Evolutionary conservation across 345 rosid genomes (phyloP), one percentile per base, ranked within the genome.

Genomic region (Cochlearia excelsa): DNA sequence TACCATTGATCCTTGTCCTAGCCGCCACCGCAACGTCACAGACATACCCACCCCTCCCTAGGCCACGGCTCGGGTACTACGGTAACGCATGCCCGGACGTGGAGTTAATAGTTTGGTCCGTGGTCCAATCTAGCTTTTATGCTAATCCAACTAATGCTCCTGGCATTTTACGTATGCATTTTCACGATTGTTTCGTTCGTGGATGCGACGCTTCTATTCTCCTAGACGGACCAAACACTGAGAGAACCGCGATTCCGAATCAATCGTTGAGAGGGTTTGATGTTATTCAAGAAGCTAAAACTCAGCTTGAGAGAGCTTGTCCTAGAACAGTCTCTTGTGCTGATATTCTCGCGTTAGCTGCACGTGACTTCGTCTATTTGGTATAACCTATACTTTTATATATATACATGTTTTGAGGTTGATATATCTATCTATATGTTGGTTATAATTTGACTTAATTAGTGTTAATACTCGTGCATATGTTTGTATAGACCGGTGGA

Each of bases 281-380:
- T 16, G 80, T 37, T 40, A 75, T 74, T 47, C 76, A 71, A 5
- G 76, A 75, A 8, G 79, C 76, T 34, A 75, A 71, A 51, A 3
- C 66, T 39, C 52, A 51, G 51, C 76, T 75, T 40, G 84, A 80
- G 63, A 29, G 4, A 30, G 67, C 7, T 4, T 80, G 84, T 40
- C 84, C 78, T 47, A 28, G 63, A 9, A 59, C 60, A 7, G 84
- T 80, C 50, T 80, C 84, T 30, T 80, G 84, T 38, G 79, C 81
- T 34, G 84, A 80, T 55, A 77, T 80, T 51, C 81, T 80, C 51
- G 61, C 81, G 2, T 74, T 80, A 41, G 79, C 81, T 11, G 71
- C 81, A 23, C 77, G 78, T n/a, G 84, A 80, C 16, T 61, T 63
- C 30, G 79, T 80, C 9, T 74, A 69, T 69, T 31, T 67, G 75